Evolutionary conservation across 1,139 yeast species (phyloP), one percentile per base, ranked within the genome.

Genomic region (Ogataea hybrid): DNA sequence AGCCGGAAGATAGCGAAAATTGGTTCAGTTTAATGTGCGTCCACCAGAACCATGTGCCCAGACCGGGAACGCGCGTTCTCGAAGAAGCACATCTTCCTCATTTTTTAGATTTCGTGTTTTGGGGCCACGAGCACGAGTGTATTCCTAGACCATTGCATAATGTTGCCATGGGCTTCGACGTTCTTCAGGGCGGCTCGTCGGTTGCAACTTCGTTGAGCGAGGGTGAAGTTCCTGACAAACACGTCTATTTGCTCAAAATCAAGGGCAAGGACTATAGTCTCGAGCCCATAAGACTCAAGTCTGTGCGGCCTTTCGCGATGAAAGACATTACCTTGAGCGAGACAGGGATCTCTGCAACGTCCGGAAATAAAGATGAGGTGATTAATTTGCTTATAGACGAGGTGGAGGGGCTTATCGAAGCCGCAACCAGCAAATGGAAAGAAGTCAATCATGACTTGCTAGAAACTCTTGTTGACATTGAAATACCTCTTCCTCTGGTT

Each of bases 51-150:
- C 80, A 85, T 59, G 82, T 88, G 6, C 60, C 56, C 18, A 92
- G 92, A 58, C 78, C 95, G 2, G 79, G 81, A 39, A 86, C 94
- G 0, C 81, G 89, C 4, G 84, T 84, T 53, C 67, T 92, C 9
- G 97, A 97, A 2, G 97, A 92, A 52, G 74, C 72, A 46, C 84
- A 85, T 54, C 63, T 94, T 15, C 99, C 97, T 0, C 70, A 73
- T 14, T 90, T 90, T 58, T 58, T 92, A 40, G 87, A 92, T 58
- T 71, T 92, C 44, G 79, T 92, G 0, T 67, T 89, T 2, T 92
- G 99, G 99, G 99, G 98, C 8, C 99, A 92, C 62, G 99, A 92
- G 59, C 99, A 92, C 64, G 97, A 92, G 60, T 89, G 97, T 57
- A 72, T 84, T 6, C 87, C 92, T 1, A 79, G 77, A 48, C 81